Conservation (phyloP, 768 basidiomycete species). For the Plicaturopsis crispa region DNA sequence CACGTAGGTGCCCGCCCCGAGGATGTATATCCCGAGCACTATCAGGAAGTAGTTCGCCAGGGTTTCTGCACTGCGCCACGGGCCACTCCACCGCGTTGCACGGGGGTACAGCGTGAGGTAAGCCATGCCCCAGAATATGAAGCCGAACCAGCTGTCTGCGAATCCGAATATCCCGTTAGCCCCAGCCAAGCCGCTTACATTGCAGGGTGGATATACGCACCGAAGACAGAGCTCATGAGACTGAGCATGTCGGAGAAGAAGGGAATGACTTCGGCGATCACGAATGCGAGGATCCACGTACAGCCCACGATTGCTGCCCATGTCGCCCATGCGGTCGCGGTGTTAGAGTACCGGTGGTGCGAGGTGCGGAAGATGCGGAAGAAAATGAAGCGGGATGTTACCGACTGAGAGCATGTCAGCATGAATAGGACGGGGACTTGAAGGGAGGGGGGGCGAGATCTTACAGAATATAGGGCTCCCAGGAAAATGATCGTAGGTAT, state of each 20-base stretch:
- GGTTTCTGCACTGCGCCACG: slow-evolving; percentile 24
- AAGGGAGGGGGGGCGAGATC: slow-evolving; percentile 3
- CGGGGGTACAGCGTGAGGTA: slow-evolving; percentile 32
- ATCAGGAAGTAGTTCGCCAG: slow-evolving; percentile 29
- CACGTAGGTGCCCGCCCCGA: slow-evolving; percentile 32
- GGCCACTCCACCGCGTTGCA: slow-evolving; percentile 24
- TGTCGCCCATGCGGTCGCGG: slow-evolving; percentile 20
- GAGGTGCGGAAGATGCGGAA: slow-evolving; percentile 34
- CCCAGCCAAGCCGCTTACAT: no score
- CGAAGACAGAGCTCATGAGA: slow-evolving; percentile 35
- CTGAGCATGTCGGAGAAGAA: slow-evolving; percentile 33
- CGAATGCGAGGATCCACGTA: slow-evolving; percentile 25
- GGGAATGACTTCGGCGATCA: slow-evolving; percentile 26
- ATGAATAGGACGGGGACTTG: not conserved
- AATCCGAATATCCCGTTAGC: not conserved
- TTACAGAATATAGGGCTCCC: slow-evolving; percentile 35
- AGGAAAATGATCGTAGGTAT: slow-evolving; percentile 38
- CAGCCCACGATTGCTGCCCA: slow-evolving; percentile 24
- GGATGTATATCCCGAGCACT: slow-evolving; percentile 27
- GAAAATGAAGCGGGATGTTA: slow-evolving; percentile 36
- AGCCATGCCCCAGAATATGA: slow-evolving; percentile 38
- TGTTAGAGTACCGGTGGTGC: slow-evolving; percentile 27
- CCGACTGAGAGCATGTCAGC: slow-evolving; percentile 19
- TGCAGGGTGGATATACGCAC: slow-evolving; percentile 13
- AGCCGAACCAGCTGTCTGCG: slow-evolving; percentile 28